Percentiles rank a stretch among this genome's conserved stretches.
phyloP scores from a whole-genome alignment of 2,329 filamentous ascomycete species.

The Xylaria sp. region DNA sequence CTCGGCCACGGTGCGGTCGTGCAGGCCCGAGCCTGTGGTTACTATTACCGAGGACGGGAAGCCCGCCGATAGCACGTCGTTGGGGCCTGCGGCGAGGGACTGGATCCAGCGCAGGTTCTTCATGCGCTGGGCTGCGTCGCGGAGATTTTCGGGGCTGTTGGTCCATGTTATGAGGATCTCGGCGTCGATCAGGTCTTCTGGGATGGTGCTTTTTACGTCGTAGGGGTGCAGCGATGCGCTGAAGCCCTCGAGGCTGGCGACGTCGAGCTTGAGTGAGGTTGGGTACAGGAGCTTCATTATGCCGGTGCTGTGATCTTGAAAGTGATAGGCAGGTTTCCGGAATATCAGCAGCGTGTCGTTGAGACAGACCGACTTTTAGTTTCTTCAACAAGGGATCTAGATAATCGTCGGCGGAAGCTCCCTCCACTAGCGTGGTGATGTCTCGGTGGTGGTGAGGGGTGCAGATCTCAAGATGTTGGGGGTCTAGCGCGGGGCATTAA shows the following conservation, averaged over 20 bases:
- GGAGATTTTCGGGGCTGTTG: slow-evolving; percentile 68
- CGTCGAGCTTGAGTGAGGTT: slow-evolving; percentile 69
- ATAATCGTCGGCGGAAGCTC: neutral
- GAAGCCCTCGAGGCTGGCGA: slow-evolving; percentile 67
- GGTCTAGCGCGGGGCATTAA: slow-evolving; percentile 26
- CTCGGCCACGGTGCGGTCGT: slow-evolving; percentile 73
- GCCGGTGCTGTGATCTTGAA: neutral
- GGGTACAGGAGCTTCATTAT: slow-evolving; percentile 74
- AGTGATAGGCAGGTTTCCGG: neutral
- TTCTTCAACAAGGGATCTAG: neutral
- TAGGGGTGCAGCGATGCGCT: slow-evolving; percentile 67
- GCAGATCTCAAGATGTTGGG: slow-evolving; percentile 16
- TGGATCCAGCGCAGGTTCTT: slow-evolving; percentile 73
- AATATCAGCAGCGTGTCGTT: neutral
- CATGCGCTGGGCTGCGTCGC: slow-evolving; percentile 65
- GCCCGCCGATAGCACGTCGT: slow-evolving; percentile 71
- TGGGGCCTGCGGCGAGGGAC: slow-evolving; percentile 72
- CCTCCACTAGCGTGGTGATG: slow-evolving; percentile 5
- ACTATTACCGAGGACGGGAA: slow-evolving; percentile 63
- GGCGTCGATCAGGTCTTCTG: slow-evolving; percentile 68
- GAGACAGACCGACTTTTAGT: neutral
- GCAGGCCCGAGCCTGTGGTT: slow-evolving; percentile 71
- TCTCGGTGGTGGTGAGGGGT: neutral
- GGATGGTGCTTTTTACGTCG: slow-evolving; percentile 66
- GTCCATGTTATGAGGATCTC: slow-evolving; percentile 71